phyloP scores from a whole-genome alignment of 257 asterid species.

The Craterostigma plantagineum region DNA sequence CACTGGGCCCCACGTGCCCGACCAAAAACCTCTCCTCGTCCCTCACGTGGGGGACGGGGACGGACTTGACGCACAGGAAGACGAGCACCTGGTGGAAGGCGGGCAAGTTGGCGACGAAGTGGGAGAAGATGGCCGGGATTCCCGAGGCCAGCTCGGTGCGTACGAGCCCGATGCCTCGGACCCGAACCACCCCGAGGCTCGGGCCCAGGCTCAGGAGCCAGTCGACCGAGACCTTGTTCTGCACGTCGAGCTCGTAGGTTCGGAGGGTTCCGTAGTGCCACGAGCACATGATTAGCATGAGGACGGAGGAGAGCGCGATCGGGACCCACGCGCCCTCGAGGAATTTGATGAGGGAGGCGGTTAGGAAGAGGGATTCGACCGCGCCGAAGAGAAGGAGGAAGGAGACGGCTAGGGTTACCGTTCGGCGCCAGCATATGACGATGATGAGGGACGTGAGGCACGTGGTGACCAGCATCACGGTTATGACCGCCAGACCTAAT shows the following conservation, averaged over 20 bases:
- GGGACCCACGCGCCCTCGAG: slow-evolving; percentile 92
- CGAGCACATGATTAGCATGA: slow-evolving; percentile 49
- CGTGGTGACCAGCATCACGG: slow-evolving; percentile 84
- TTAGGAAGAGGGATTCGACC: slow-evolving; percentile 55
- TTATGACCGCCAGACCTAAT: slow-evolving; percentile 79
- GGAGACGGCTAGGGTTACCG: slow-evolving; percentile 27
- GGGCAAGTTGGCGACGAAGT: slow-evolving; percentile 65
- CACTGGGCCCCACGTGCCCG: slow-evolving; percentile 58
- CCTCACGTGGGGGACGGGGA: slow-evolving; percentile 58
- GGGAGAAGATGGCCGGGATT: slow-evolving; percentile 67
- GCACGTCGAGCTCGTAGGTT: slow-evolving; percentile 58
- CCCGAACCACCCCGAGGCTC: slow-evolving; percentile 64
- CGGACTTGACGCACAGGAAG: slow-evolving; percentile 59
- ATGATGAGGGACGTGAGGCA: slow-evolving; percentile 82
- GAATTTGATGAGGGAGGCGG: slow-evolving; percentile 60
- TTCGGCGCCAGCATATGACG: slow-evolving; percentile 72
- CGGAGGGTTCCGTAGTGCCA: slow-evolving; percentile 76
- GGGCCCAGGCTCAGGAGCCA: slow-evolving; percentile 66
- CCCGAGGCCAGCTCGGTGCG: slow-evolving; percentile 69
- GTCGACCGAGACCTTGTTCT: slow-evolving; percentile 69
- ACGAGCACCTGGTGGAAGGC: slow-evolving; percentile 79
- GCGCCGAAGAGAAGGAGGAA: slow-evolving; percentile 58
- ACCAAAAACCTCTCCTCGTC: slow-evolving; percentile 64
- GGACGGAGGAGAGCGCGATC: slow-evolving; percentile 34
- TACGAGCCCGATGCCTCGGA: slow-evolving; percentile 66